Conservation (phyloP, 306 rosid species). For the Vigna reflexopilosa region DNA sequence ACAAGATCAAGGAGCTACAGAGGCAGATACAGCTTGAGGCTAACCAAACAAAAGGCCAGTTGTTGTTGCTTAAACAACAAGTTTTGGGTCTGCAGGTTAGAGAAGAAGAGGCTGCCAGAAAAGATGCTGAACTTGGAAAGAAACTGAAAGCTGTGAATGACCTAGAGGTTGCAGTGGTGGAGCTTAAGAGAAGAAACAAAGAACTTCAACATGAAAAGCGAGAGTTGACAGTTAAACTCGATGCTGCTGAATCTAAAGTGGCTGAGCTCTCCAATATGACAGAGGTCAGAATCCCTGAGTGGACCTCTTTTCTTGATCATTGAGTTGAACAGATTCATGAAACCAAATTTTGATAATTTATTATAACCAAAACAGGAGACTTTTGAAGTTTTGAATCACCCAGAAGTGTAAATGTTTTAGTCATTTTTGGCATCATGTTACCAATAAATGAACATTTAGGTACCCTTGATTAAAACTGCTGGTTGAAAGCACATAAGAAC, state of each 20-base stretch:
- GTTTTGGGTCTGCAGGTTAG: constrained; percentile 79
- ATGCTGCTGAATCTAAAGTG: constrained; percentile 70
- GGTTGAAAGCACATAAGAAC: constrained; percentile 20
- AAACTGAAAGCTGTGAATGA: constrained; percentile 77
- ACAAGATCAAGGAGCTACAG: constrained; percentile 88
- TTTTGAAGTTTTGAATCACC: constrained; percentile 40
- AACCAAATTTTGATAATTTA: constrained; percentile 4
- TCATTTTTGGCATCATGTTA: constrained; percentile 9
- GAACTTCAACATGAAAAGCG: constrained; percentile 90
- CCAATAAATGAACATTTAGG: constrained; percentile 11
- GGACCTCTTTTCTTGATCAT: constrained; percentile 28
- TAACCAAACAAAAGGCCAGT: constrained; percentile 85
- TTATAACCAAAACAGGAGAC: not conserved
- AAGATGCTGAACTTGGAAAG: constrained; percentile 76
- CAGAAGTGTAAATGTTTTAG: not conserved
- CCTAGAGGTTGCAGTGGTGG: constrained; percentile 74
- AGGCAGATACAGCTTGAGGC: constrained; percentile 92
- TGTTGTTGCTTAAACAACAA: constrained; percentile 91
- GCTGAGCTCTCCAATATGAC: constrained; percentile 73
- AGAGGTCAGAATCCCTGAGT: constrained; percentile 62
- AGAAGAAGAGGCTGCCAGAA: constrained; percentile 79
- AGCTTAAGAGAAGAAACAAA: constrained; percentile 83
- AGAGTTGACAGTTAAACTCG: constrained; percentile 74
- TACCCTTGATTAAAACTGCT: not conserved
- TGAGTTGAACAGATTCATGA: constrained; percentile 8